phyloP scores from a whole-genome alignment of 257 asterid species.

The Solanum pennellii region DNA sequence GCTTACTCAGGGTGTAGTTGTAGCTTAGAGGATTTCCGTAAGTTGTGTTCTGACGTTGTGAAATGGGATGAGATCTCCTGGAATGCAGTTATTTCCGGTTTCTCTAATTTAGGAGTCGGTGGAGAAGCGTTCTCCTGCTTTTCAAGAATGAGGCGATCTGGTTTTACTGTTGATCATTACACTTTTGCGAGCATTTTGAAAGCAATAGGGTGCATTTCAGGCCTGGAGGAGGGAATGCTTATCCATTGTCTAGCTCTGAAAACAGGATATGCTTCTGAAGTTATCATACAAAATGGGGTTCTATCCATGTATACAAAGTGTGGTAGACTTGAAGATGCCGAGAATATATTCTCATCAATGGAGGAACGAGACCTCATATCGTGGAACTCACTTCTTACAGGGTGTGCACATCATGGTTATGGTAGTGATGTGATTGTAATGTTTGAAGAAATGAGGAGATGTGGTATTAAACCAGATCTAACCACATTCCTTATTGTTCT shows the following conservation, averaged over 20 bases:
- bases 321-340: constrained; percentile 34
- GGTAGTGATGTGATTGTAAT: constrained; percentile 32
- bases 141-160: constrained; percentile 29
- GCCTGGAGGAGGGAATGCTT: constrained; percentile 42
- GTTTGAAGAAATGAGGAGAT: constrained; percentile 45
- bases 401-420: constrained; percentile 46
- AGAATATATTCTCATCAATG: constrained; percentile 37
- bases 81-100: constrained; percentile 61
- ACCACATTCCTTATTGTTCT: constrained; percentile 48
- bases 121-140: constrained; percentile 38
- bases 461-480: constrained; percentile 28
- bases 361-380: constrained; percentile 40
- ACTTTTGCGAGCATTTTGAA: constrained; percentile 45
- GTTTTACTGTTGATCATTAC: constrained; percentile 23
- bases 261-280: constrained; percentile 17
- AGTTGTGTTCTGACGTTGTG: constrained; percentile 15
- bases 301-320: constrained; percentile 67
- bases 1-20: constrained; percentile 39
- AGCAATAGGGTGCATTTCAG: constrained; percentile 39
- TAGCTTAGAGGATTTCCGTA: constrained; percentile 22
- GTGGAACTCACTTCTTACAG: constrained; percentile 51
- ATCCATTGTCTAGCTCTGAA: constrained; percentile 35
- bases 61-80: constrained; percentile 50
- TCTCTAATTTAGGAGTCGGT: constrained; percentile 34
- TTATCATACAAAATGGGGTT: constrained; percentile 35